These are phyloP conservation scores for Litchi chinensis DNA, from an alignment of 345 rosid species.

Conservation along the genomic window DNA sequence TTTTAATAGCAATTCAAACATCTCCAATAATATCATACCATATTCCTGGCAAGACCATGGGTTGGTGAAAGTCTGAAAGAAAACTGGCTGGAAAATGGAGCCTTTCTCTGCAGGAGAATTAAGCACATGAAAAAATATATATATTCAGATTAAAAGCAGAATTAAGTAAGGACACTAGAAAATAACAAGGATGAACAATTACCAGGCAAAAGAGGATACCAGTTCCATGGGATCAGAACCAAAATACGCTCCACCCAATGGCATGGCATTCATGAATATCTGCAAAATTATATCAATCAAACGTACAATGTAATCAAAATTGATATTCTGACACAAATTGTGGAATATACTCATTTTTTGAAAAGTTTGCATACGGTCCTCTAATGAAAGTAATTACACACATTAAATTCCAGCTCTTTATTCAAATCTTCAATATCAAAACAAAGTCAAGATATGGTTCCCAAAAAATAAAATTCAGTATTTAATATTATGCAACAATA, in stretches of 20 bases:
- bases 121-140: background rate
- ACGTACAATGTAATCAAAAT: constrained; percentile 1
- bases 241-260: constrained; percentile 42
- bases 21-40: constrained; percentile 49
- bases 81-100: constrained; percentile 61
- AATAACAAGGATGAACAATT: constrained; percentile 52
- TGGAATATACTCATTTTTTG: background rate
- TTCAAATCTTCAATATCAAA: background rate
- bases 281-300: constrained; percentile 37
- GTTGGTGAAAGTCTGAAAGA: constrained; percentile 67
- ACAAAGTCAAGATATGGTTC: background rate
- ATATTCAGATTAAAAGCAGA: constrained; percentile 12
- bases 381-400: background rate
- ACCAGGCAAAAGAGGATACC: constrained; percentile 88
- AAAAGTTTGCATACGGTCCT: background rate
- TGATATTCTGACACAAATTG: background rate
- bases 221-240: constrained; percentile 56
- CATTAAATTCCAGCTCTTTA: background rate
- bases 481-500: background rate
- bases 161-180: background rate
- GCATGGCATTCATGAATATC: constrained; percentile 52
- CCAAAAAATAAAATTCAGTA: constrained; percentile 1
- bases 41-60: constrained; percentile 62
- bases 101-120: constrained; percentile 57
- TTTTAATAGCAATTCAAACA: background rate